Evolutionary conservation across 352 stramenopile genomes (phyloP).

Genomic region (Globisporangium nodosum): DNA sequence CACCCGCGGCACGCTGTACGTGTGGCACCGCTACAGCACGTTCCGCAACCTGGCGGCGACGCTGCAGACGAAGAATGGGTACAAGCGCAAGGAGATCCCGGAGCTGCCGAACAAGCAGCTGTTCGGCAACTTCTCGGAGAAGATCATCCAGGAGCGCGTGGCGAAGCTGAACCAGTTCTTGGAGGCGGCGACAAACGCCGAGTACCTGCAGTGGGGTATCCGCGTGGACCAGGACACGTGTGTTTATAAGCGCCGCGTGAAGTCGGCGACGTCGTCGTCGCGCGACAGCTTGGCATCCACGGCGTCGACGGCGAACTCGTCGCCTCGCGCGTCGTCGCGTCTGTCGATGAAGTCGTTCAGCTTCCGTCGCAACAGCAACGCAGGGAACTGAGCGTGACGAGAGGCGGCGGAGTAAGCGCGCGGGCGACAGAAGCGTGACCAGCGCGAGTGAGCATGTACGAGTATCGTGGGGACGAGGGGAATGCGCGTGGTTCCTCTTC

Average conservation of each 20-base stretch:
- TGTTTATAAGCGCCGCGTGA: slow-evolving; percentile 67
- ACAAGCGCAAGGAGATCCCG: slow-evolving; percentile 68
- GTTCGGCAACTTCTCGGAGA: slow-evolving; percentile 67
- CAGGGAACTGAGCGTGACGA: slow-evolving; percentile 29
- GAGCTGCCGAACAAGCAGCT: slow-evolving; percentile 72
- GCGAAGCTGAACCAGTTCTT: slow-evolving; percentile 72
- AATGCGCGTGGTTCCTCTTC: background rate
- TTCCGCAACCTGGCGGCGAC: slow-evolving; percentile 72
- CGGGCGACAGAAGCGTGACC: background rate
- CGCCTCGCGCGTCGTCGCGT: slow-evolving; percentile 49
- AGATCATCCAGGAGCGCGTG: slow-evolving; percentile 71
- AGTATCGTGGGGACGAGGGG: background rate
- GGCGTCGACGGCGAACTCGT: slow-evolving; percentile 35
- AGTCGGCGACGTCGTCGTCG: slow-evolving; percentile 29
- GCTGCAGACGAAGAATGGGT: slow-evolving; percentile 70
- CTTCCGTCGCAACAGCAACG: slow-evolving; percentile 57
- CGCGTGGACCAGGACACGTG: slow-evolving; percentile 71
- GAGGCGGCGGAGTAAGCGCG: background rate
- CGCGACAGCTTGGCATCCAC: slow-evolving; percentile 38
- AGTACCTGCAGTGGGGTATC: slow-evolving; percentile 74
- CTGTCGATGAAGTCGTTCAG: slow-evolving; percentile 70
- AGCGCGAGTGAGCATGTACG: background rate
- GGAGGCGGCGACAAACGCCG: slow-evolving; percentile 63
- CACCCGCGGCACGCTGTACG: slow-evolving; percentile 54
- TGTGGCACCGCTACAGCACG: slow-evolving; percentile 76